phyloP scores from a whole-genome alignment of 148 eudicot species.

The Linanthus parryae region DNA sequence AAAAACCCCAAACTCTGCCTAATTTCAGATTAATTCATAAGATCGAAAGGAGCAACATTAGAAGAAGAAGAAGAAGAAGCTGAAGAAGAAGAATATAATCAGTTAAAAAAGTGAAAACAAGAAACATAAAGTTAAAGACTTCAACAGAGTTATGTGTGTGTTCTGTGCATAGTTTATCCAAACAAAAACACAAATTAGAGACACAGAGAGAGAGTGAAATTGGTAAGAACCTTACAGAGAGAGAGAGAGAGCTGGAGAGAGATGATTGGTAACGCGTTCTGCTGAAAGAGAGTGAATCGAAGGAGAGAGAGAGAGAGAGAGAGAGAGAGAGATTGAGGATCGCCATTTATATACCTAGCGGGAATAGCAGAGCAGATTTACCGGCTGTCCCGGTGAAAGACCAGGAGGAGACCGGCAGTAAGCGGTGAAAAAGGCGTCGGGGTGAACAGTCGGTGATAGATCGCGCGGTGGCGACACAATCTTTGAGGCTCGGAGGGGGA shows the following conservation, averaged over 20 bases:
- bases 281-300: background rate
- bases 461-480: conserved; percentile 22
- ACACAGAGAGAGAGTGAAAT: background rate
- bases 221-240: background rate
- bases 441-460: conserved; percentile 29
- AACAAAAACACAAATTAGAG: background rate
- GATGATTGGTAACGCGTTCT: background rate
- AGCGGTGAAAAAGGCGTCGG: conserved; percentile 22
- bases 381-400: conserved; percentile 41
- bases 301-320: conserved; percentile 2
- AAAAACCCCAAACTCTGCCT: background rate
- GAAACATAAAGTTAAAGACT: background rate
- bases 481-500: conserved; percentile 1
- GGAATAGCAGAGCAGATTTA: conserved; percentile 17
- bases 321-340: conserved; percentile 1
- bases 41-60: background rate
- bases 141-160: no score
- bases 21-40: no score
- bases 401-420: background rate
- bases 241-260: background rate
- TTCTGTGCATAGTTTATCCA: no score
- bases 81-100: background rate
- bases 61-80: background rate
- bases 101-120: no score
- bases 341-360: conserved; percentile 31